Evolutionary conservation across 73 alveolate species (phyloP), one percentile per base, ranked within the genome.

Genomic region (Paramecium octaurelia): DNA sequence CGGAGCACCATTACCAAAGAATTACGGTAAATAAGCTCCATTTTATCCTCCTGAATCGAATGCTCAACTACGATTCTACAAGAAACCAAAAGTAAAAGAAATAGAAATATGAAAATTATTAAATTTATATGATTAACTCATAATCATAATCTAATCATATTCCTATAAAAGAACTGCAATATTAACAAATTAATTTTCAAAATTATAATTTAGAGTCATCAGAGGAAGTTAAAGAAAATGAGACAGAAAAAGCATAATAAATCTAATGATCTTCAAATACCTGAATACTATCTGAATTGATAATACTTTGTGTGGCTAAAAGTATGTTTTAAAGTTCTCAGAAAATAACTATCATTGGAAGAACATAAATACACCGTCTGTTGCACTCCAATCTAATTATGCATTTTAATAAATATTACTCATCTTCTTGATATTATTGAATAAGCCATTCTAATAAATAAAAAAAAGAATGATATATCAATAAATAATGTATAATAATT

Each of bases 1-100:
- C 31, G 94, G 91, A 84, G 92, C 95, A 93, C 95, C 96, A n/a
- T 94, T 96, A 43, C 98, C 99, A 10, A 95, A 92, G 69, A 97
- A 98, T 31, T 98, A 98, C 93, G 99, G 99, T 14, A 84, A 86
- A 31, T 95, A 91, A 83, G 97, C 99, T 21, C 99, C 99, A 36
- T 98, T 97, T 93, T 95, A 95, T 86, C 99, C 99, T 27, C 92
- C 96, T 85, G 99, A 97, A 80, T 98, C 97, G 23, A 98, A 99
- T 21, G 95, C 99, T 44, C 93, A 96, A 86, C 97, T 98, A 99
- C 97, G 99, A 57, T 99, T 97, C 77, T 92, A 93, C 58, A 93
- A 91, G 54, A 97, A 97, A 86, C 99, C 99, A 20, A 88, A 86
- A 92, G 90, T 91, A 31, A 95, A 95, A 69, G 97, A 95, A 85